These are phyloP conservation scores for Fraxinus americana DNA, from an alignment of 257 asterid genomes.

Conservation along the genomic window DNA sequence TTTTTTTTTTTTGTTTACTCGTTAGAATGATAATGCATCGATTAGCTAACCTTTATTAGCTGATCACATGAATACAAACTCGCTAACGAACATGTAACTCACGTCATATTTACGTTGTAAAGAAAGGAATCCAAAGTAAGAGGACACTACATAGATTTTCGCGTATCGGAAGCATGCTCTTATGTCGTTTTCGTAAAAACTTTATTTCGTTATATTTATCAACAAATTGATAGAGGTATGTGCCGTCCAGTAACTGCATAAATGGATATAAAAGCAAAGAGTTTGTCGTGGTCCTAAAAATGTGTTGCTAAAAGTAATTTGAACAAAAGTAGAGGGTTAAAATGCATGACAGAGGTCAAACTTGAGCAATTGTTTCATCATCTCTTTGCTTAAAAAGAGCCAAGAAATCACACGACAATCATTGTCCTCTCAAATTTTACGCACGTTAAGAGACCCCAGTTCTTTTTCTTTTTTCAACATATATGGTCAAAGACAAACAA, in stretches of 20 bases:
- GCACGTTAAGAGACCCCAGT: neutral
- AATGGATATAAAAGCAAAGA: neutral
- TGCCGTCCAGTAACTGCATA: neutral
- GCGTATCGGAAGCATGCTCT: neutral
- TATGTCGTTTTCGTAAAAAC: neutral
- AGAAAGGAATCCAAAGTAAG: neutral
- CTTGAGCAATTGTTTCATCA: neutral
- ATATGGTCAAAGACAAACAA: neutral
- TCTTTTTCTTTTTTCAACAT: neutral
- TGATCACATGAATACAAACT: too few species aligned
- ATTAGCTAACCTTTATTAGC: too few species aligned
- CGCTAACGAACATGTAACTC: too few species aligned
- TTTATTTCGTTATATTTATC: neutral
- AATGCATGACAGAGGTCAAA: neutral
- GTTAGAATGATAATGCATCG: too few species aligned
- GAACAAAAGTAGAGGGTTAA: neutral
- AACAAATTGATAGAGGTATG: neutral
- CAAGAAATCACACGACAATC: neutral
- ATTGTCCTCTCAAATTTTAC: constrained; percentile 2
- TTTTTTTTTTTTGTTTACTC: too few species aligned
- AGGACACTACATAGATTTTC: neutral
- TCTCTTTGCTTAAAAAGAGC: neutral
- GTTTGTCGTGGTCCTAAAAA: neutral
- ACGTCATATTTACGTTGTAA: too few species aligned
- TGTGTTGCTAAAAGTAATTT: neutral